A percentile compares a stretch with the other conserved stretches of the same genome.
Conservation (phyloP, 2,329 filamentous ascomycete species). For the Epichloe uncinata region DNA sequence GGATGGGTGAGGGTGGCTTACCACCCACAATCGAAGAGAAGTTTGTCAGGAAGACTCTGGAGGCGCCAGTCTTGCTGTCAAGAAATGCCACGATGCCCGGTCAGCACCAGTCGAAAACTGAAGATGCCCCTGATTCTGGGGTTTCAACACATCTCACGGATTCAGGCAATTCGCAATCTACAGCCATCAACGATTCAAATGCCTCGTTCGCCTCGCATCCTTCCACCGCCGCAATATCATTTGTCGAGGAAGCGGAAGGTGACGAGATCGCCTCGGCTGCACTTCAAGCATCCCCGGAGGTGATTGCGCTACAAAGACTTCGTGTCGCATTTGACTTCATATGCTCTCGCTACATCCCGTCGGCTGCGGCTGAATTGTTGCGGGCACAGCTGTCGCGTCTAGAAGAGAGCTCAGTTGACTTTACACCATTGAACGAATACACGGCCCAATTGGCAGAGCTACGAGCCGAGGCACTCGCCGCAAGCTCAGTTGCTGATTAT, state of each 20-base stretch:
- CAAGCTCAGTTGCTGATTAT: conserved; percentile 56
- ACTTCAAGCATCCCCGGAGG: conserved; percentile 31
- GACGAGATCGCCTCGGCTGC: conserved; percentile 25
- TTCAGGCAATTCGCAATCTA: conserved; percentile 29
- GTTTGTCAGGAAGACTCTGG: conserved; percentile 64
- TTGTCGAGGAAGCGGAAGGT: conserved; percentile 19
- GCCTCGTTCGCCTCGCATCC: conserved; percentile 24
- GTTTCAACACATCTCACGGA: conserved; percentile 13
- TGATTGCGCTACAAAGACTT: conserved; percentile 48
- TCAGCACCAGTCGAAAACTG: conserved; percentile 6
- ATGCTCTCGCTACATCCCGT: conserved; percentile 44
- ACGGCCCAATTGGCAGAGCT: conserved; percentile 52
- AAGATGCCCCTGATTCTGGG: conserved; percentile 9
- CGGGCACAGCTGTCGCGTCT: conserved; percentile 24
- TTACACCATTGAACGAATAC: conserved; percentile 57
- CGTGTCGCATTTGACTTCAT: conserved; percentile 53
- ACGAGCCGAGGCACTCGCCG: conserved; percentile 56
- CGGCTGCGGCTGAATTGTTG: conserved; percentile 29
- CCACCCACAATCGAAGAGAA: conserved; percentile 75
- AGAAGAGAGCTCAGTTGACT: conserved; percentile 37
- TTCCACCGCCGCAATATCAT: conserved; percentile 33
- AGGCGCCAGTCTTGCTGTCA: conserved; percentile 60
- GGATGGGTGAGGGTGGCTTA: conserved; percentile 50
- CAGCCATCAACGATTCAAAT: conserved; percentile 23
- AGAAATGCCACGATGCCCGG: conserved; percentile 36